A percentile compares a stretch with the other conserved stretches of the same genome.
These are phyloP conservation scores for Phytophthora constricta DNA, from an alignment of 352 stramenopile genomes.

Conservation along the genomic window DNA sequence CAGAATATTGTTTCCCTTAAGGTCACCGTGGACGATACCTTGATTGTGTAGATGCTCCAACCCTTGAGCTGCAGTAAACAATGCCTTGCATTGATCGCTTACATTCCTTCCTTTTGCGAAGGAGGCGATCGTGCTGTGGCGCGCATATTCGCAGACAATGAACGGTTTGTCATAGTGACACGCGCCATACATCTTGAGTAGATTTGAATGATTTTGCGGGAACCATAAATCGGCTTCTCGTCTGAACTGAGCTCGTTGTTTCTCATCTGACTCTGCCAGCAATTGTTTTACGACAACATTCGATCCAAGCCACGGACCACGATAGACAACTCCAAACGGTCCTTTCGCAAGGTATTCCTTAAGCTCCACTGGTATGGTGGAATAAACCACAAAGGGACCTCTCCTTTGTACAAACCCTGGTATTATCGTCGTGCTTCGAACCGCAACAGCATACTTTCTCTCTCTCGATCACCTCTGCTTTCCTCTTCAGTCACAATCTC, in stretches of 20 bases:
- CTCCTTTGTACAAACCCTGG: too few relatives aligned
- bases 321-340: too few relatives aligned
- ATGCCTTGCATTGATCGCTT: neutral
- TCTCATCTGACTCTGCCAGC: neutral
- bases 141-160: neutral
- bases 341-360: too few relatives aligned
- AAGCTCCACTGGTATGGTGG: too few relatives aligned
- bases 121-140: neutral
- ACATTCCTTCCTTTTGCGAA: neutral
- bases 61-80: neutral
- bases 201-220: neutral
- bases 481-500: too few relatives aligned
- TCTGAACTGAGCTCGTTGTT: neutral
- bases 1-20: constrained; percentile 4
- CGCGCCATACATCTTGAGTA: constrained; percentile 1
- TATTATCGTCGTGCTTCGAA: too few relatives aligned
- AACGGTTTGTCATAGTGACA: neutral
- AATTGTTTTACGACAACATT: constrained; percentile 9
- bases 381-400: too few relatives aligned
- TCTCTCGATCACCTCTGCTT: too few relatives aligned
- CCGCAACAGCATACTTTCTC: too few relatives aligned
- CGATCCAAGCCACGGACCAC: neutral
- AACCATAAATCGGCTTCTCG: constrained; percentile 5
- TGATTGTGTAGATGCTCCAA: constrained; percentile 11
- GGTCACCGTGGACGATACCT: constrained; percentile 13